Conservation (phyloP, 2,329 filamentous ascomycete genomes). For the Talaromyces sp. region DNA sequence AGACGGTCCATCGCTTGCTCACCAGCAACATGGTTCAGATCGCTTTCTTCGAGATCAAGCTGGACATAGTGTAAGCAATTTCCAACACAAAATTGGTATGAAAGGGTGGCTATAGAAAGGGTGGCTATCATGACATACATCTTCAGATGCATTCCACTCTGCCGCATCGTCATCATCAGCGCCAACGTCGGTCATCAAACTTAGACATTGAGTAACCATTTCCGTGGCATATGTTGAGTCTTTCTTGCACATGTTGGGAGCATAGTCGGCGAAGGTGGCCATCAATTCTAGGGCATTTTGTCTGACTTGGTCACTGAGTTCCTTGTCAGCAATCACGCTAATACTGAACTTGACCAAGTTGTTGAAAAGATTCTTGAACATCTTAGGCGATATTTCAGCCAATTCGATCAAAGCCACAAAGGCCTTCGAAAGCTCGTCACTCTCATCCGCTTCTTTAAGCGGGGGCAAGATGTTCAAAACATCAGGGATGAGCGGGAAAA, state of each 20-base stretch:
- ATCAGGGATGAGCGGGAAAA: constrained; percentile 79
- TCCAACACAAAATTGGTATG: background rate
- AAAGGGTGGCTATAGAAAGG: background rate
- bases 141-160: constrained; percentile 90
- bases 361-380: constrained; percentile 94
- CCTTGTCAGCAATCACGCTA: constrained; percentile 92
- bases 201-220: constrained; percentile 98
- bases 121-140: constrained; percentile 52
- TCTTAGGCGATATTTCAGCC: constrained; percentile 88
- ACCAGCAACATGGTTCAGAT: constrained; percentile 93
- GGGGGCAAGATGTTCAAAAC: constrained; percentile 92
- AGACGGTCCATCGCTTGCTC: constrained; percentile 98
- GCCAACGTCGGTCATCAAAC: constrained; percentile 95
- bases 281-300: constrained; percentile 96
- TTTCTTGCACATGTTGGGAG: constrained; percentile 90
- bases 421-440: constrained; percentile 84
- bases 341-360: constrained; percentile 90
- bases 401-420: constrained; percentile 89
- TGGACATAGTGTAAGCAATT: constrained; percentile 33
- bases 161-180: constrained; percentile 89
- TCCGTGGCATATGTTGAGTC: constrained; percentile 86
- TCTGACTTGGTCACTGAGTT: constrained; percentile 79
- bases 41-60: constrained; percentile 92
- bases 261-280: constrained; percentile 95
- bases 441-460: constrained; percentile 85